These are phyloP conservation scores for Aspergillus fijiensis DNA, from an alignment of 2,329 filamentous ascomycete genomes.

Conservation along the genomic window DNA sequence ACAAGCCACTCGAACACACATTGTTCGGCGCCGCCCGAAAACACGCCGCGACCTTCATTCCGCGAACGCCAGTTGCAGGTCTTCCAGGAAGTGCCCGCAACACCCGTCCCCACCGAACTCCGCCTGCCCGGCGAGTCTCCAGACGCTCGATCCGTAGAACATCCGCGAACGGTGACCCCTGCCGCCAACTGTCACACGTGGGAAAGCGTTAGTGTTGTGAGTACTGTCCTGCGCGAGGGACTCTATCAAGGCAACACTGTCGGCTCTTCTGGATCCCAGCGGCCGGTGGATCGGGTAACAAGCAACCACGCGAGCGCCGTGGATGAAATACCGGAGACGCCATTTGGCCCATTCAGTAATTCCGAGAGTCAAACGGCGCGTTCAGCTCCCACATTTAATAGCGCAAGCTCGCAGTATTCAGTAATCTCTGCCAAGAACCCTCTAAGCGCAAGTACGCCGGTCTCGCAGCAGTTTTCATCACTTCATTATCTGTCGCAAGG, in stretches of 20 bases:
- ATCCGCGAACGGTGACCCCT: background rate
- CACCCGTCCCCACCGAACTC: background rate
- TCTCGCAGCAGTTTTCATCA: slow-evolving; percentile 3
- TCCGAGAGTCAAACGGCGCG: slow-evolving; percentile 5
- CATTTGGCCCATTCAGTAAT: slow-evolving; percentile 6
- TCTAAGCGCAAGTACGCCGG: slow-evolving; percentile 3
- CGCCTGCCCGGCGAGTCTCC: background rate
- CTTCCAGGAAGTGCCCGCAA: background rate
- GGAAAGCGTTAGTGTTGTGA: background rate
- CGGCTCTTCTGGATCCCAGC: background rate
- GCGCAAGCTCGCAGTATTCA: slow-evolving; percentile 2
- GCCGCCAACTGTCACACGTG: background rate
- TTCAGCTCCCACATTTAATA: background rate
- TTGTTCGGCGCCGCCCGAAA: background rate
- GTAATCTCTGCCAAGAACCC: background rate
- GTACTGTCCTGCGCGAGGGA: background rate
- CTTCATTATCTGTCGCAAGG: background rate
- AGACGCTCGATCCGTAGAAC: background rate
- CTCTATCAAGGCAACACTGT: background rate
- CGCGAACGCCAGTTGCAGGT: background rate
- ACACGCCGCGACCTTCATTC: background rate
- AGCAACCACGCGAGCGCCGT: background rate
- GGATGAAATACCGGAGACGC: slow-evolving; percentile 26
- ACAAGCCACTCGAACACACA: background rate
- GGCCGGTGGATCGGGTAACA: background rate